phyloP scores from a whole-genome alignment of 495 filamentous ascomycete genomes.

The Podospora appendiculata region DNA sequence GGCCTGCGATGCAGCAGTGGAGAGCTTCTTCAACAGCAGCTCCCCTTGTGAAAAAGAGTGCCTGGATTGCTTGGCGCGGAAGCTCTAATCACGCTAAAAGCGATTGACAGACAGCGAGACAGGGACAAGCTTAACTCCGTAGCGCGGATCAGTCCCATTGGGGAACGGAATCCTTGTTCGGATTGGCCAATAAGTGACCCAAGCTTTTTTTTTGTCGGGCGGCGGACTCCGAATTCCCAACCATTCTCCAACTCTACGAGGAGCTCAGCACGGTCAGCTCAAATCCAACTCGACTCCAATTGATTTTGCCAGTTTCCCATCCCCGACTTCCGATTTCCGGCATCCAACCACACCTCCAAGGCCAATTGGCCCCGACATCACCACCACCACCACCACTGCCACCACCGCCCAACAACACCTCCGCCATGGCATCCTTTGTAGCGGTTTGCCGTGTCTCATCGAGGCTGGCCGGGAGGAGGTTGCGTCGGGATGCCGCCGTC shows the following conservation, averaged over 20 bases:
- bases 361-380: not conserved
- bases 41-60: not conserved
- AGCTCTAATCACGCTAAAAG: not conserved
- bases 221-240: not conserved
- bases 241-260: not conserved
- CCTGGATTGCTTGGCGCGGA: too few species aligned
- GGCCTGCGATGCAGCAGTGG: too few species aligned
- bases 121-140: too few species aligned
- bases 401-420: constrained; percentile 10
- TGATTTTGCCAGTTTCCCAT: not conserved
- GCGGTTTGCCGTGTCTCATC: constrained; percentile 41
- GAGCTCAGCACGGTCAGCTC: too few species aligned
- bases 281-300: not conserved
- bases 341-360: not conserved
- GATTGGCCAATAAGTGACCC: too few species aligned
- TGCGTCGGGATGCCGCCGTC: constrained; percentile 39
- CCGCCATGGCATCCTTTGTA: constrained; percentile 45
- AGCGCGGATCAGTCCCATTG: too few species aligned
- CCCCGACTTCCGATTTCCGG: not conserved
- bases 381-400: constrained; percentile 3
- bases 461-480: constrained; percentile 37
- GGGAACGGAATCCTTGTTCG: too few species aligned
- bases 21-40: not conserved
- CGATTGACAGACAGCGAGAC: too few species aligned
- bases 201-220: too few species aligned